Percentiles rank a stretch among this genome's conserved stretches.
phyloP scores from a whole-genome alignment of 2,329 filamentous ascomycete species.

The Teratosphaeria viscida region DNA sequence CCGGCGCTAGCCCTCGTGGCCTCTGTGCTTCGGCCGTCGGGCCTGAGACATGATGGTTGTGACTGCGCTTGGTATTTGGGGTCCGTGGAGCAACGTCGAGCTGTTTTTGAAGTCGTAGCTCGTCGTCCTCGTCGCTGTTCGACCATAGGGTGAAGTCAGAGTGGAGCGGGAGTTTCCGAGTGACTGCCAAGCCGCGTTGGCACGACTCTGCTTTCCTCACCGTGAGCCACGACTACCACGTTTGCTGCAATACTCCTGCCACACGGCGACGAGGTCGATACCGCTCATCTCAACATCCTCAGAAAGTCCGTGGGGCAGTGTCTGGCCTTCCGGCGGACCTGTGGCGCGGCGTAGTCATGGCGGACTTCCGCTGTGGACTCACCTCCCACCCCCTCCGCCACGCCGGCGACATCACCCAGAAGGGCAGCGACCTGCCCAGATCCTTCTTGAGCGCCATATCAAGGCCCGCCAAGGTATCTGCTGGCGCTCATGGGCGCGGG shows the following conservation, averaged over 20 bases:
- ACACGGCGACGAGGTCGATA: neutral
- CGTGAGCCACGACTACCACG: neutral
- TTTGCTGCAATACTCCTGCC: neutral
- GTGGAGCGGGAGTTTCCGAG: neutral
- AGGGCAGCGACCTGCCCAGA: neutral
- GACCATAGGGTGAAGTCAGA: neutral
- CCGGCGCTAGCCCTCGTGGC: neutral
- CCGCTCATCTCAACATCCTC: neutral
- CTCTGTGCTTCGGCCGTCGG: neutral
- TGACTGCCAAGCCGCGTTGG: neutral
- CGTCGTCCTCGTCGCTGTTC: neutral
- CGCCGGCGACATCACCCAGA: neutral
- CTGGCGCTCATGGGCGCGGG: neutral
- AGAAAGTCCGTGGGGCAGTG: neutral
- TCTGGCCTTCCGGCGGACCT: neutral
- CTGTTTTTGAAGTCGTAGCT: neutral
- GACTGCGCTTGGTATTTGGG: neutral
- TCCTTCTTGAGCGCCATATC: neutral
- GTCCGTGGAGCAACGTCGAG: neutral
- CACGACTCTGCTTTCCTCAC: neutral
- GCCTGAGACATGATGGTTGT: neutral
- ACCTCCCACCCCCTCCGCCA: neutral
- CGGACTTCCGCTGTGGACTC: neutral
- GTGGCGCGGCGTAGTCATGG: neutral
- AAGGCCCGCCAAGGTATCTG: neutral